Conservation (phyloP, 306 rosid genomes). For the Begonia fuchsioides region DNA sequence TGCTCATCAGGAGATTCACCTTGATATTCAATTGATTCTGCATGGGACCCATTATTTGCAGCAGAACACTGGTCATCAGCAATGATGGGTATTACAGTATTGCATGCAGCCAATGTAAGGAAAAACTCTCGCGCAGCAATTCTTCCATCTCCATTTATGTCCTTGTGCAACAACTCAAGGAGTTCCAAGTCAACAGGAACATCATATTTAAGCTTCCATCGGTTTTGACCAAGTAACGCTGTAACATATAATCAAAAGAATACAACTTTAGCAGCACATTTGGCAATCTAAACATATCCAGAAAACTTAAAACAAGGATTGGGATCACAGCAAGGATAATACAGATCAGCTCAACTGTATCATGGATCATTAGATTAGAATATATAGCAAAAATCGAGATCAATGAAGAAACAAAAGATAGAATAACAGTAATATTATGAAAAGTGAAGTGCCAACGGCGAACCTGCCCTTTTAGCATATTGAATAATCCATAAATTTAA, state of each 20-base stretch:
- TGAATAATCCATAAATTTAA: no score
- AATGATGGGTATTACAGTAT: conserved; percentile 78
- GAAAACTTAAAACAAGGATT: no score
- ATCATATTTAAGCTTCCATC: conserved; percentile 69
- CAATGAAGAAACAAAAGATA: background rate
- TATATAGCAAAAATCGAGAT: background rate
- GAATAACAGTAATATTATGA: background rate
- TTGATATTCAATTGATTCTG: conserved; percentile 47
- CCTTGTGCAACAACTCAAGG: conserved; percentile 34
- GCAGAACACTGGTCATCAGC: conserved; percentile 20
- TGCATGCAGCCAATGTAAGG: conserved; percentile 93
- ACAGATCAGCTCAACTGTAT: no score
- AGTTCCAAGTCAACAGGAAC: conserved; percentile 54
- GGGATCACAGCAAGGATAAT: no score
- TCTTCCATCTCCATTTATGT: conserved; percentile 36
- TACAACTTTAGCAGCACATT: background rate
- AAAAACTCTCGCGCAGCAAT: conserved; percentile 74
- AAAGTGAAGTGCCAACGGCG: background rate
- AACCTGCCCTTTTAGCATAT: no score
- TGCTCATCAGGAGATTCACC: conserved; percentile 99
- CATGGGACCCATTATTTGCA: conserved; percentile 24
- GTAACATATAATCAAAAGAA: conserved; percentile 20
- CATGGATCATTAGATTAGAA: no score
- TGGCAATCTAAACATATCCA: conserved; percentile 7
- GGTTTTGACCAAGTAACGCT: conserved; percentile 23